A percentile compares a stretch with the other conserved stretches of the same genome.
Evolutionary conservation across 2,329 filamentous ascomycete genomes (phyloP).

Genomic region (Monilinia fructigena): DNA sequence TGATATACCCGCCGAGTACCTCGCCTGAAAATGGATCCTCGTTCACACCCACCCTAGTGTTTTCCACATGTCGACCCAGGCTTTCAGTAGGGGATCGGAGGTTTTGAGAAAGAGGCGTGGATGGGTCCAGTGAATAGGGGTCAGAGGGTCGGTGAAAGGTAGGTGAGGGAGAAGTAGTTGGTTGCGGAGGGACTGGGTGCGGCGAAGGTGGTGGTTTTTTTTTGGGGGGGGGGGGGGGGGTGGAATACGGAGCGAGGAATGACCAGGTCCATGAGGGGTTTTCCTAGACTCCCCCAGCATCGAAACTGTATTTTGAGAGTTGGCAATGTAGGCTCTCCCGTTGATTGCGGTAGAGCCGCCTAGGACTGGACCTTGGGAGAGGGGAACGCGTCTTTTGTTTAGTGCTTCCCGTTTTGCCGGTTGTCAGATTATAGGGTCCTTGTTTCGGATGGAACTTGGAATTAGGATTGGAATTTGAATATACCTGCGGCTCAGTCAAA

Average conservation of each 20-base stretch:
- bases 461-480: no score
- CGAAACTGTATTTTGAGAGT: conserved; percentile 37
- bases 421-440: not conserved
- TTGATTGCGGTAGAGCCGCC: conserved; percentile 43
- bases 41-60: not conserved
- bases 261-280: conserved; percentile 44
- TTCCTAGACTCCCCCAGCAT: conserved; percentile 46
- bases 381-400: not conserved
- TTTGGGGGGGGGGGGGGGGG: no score
- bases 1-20: not conserved
- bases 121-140: not conserved
- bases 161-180: not conserved
- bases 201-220: conserved; percentile 37
- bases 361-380: conserved; percentile 38
- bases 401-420: not conserved
- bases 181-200: not conserved
- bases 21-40: not conserved
- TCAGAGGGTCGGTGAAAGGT: conserved; percentile 8
- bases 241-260: conserved; percentile 44
- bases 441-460: no score
- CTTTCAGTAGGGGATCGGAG: not conserved
- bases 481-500: conserved; percentile 6
- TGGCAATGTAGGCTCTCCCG: conserved; percentile 34
- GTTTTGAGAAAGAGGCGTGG: not conserved
- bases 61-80: not conserved